Conservation (phyloP, 345 rosid species). For the Pugionium cornutum region DNA sequence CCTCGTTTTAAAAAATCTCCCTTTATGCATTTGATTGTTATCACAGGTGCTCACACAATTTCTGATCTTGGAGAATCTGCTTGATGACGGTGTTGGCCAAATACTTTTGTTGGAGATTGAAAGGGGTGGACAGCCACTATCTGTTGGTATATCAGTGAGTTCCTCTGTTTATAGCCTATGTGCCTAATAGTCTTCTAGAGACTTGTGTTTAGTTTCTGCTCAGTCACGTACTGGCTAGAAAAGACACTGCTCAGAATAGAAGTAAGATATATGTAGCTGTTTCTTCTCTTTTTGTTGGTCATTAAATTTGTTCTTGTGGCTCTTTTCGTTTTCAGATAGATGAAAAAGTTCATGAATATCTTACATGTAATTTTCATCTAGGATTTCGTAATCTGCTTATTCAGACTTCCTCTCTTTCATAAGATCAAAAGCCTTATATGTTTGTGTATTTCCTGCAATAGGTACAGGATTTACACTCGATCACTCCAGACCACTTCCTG, state of each 20-base stretch:
- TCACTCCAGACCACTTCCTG: constrained; percentile 83
- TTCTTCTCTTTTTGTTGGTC: constrained; percentile 19
- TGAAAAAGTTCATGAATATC: constrained; percentile 3
- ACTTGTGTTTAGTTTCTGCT: constrained; percentile 11
- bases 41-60: constrained; percentile 85
- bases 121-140: constrained; percentile 80
- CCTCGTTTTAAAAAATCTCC: constrained; percentile 13
- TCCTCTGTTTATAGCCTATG: constrained; percentile 21
- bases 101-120: constrained; percentile 70
- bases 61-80: constrained; percentile 71
- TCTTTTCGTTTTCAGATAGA: constrained; percentile 10
- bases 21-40: constrained; percentile 31
- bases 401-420: constrained; percentile 11
- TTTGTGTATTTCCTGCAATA: constrained; percentile 41
- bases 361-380: not conserved
- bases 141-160: constrained; percentile 68
- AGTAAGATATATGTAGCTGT: constrained; percentile 19
- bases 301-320: constrained; percentile 3
- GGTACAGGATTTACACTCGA: constrained; percentile 94
- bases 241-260: not conserved
- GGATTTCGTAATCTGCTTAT: constrained; percentile 16
- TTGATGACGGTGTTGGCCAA: constrained; percentile 77
- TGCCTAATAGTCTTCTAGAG: constrained; percentile 9
- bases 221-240: constrained; percentile 9
- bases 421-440: constrained; percentile 15